These are phyloP conservation scores for Didymella keratinophila DNA, from an alignment of 2,329 filamentous ascomycete species.

Conservation along the genomic window DNA sequence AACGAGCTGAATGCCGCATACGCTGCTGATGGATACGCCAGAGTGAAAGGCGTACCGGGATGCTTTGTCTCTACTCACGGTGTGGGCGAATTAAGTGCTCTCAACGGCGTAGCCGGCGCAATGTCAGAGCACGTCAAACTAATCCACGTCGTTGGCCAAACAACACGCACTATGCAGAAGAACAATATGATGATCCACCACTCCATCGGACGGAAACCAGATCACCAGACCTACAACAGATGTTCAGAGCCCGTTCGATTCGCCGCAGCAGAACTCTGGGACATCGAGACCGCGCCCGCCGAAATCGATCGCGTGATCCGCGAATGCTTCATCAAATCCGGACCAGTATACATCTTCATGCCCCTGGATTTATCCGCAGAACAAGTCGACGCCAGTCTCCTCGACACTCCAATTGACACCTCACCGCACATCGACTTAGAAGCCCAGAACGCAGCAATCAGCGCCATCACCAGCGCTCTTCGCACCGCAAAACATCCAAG, in stretches of 20 bases:
- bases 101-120: constrained; percentile 56
- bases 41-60: constrained; percentile 60
- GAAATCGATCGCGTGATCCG: constrained; percentile 56
- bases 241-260: constrained; percentile 49
- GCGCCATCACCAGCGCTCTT: constrained; percentile 46
- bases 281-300: constrained; percentile 49
- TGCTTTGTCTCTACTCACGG: constrained; percentile 67
- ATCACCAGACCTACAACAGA: constrained; percentile 54
- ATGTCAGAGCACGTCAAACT: constrained; percentile 55
- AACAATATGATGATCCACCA: constrained; percentile 57
- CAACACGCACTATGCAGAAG: constrained; percentile 52
- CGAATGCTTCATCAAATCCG: constrained; percentile 53
- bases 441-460: constrained; percentile 43
- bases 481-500: constrained; percentile 47
- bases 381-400: constrained; percentile 42
- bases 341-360: constrained; percentile 56
- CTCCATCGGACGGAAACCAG: constrained; percentile 52
- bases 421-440: constrained; percentile 35
- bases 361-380: constrained; percentile 54
- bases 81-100: constrained; percentile 61
- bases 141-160: constrained; percentile 58
- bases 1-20: constrained; percentile 68
- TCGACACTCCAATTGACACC: constrained; percentile 50
- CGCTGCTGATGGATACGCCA: constrained; percentile 65
- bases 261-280: constrained; percentile 53